These are phyloP conservation scores for Leccinellum rugosiceps DNA, from an alignment of 768 basidiomycete genomes.

Conservation along the genomic window DNA sequence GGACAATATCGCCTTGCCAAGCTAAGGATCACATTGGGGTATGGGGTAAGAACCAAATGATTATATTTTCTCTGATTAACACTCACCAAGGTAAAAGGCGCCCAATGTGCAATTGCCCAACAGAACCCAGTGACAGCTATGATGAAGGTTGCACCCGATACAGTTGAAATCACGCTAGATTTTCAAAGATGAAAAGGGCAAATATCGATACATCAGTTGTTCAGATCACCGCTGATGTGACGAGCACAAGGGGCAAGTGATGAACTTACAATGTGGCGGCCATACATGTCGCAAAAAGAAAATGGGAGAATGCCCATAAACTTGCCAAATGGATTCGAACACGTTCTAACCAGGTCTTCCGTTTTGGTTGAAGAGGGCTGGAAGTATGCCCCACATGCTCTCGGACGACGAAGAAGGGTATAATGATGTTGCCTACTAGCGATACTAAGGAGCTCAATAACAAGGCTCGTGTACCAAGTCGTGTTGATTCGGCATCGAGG, in stretches of 20 bases:
- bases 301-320: conserved; percentile 77
- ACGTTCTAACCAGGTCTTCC: conserved; percentile 34
- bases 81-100: conserved; percentile 82
- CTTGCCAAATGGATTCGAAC: conserved; percentile 60
- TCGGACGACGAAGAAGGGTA: conserved; percentile 60
- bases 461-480: conserved; percentile 80
- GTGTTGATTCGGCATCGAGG: conserved; percentile 67
- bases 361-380: conserved; percentile 17
- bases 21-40: conserved; percentile 39
- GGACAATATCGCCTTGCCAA: conserved; percentile 82
- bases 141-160: conserved; percentile 68
- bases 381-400: conserved; percentile 13
- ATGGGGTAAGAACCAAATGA: conserved; percentile 15
- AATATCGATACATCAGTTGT: conserved; percentile 8
- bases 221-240: conserved; percentile 13
- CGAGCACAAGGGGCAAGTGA: conserved; percentile 1
- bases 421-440: conserved; percentile 60
- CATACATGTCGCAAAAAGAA: conserved; percentile 76
- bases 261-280: conserved; percentile 73
- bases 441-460: conserved; percentile 73
- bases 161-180: conserved; percentile 65
- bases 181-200: conserved; percentile 8
- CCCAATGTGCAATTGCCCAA: conserved; percentile 95
- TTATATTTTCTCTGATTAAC: not conserved
- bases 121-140: conserved; percentile 81